A percentile compares a stretch with the other conserved stretches of the same genome.
Conservation (phyloP, 331 rosid species). For the Telfairia occidentalis region DNA sequence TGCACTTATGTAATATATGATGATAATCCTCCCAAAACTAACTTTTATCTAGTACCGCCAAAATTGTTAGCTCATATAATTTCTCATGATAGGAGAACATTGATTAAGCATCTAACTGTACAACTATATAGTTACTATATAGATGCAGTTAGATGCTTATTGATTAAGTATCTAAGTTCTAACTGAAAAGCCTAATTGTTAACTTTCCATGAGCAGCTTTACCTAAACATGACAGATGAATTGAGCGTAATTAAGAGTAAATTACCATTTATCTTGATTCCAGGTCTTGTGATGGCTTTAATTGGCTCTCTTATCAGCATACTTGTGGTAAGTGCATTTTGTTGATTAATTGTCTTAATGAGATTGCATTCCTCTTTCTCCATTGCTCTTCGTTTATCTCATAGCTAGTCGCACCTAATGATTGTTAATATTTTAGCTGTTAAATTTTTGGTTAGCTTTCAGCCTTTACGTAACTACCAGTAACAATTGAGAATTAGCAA, state of each 20-base stretch:
- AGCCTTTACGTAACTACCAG: neutral
- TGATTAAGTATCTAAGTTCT: neutral
- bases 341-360: neutral
- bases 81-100: neutral
- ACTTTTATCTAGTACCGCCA: neutral
- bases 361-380: neutral
- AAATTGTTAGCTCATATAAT: neutral
- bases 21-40: neutral
- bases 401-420: neutral
- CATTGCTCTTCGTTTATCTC: neutral
- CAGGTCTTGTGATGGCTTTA: slow-evolving; percentile 91
- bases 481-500: neutral
- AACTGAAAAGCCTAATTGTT: neutral
- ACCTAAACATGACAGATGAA: neutral
- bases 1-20: neutral
- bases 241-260: neutral
- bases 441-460: neutral
- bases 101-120: neutral
- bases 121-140: neutral
- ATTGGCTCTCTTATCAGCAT: slow-evolving; percentile 69
- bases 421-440: neutral
- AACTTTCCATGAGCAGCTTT: neutral
- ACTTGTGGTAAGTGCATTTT: slow-evolving; percentile 48
- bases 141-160: neutral
- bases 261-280: slow-evolving; percentile 13